Evolutionary conservation across 208 protist species (phyloP).

Genomic region (Giardia muris): DNA sequence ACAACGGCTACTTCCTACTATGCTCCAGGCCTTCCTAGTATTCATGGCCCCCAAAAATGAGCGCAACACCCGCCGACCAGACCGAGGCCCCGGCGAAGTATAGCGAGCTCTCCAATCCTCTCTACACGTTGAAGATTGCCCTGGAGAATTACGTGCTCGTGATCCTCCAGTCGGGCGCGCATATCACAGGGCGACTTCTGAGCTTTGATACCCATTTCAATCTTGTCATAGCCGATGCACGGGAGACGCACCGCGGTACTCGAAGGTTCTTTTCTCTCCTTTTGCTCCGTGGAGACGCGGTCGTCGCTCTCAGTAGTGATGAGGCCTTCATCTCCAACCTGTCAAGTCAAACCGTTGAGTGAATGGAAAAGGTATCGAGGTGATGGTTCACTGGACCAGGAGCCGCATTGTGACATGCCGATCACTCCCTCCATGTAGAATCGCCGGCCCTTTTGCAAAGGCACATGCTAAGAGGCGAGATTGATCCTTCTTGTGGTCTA

Average conservation of each 20-base stretch:
- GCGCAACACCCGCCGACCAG: too few relatives aligned
- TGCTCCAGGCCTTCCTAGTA: too few relatives aligned
- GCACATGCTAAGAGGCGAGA: neutral
- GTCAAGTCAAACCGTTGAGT: too few relatives aligned
- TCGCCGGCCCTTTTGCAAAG: neutral
- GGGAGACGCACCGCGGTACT: neutral
- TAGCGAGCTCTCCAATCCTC: too few relatives aligned
- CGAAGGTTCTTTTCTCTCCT: neutral
- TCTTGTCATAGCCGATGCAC: neutral
- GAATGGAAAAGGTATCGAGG: too few relatives aligned
- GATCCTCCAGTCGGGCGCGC: neutral
- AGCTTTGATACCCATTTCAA: neutral
- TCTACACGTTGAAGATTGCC: too few relatives aligned
- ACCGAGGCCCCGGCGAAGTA: too few relatives aligned
- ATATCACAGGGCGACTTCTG: neutral
- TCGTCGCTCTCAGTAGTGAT: too few relatives aligned
- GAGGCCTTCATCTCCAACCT: too few relatives aligned
- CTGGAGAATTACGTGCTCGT: neutral
- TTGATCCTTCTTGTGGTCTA: neutral
- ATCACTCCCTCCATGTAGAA: neutral
- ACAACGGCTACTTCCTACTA: too few relatives aligned
- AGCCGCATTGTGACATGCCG: neutral
- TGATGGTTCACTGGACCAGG: too few relatives aligned
- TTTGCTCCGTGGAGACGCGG: neutral
- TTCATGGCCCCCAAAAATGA: too few relatives aligned